Conservation (phyloP, 2,329 filamentous ascomycete genomes). For the Lecanoromycetidae sp. region DNA sequence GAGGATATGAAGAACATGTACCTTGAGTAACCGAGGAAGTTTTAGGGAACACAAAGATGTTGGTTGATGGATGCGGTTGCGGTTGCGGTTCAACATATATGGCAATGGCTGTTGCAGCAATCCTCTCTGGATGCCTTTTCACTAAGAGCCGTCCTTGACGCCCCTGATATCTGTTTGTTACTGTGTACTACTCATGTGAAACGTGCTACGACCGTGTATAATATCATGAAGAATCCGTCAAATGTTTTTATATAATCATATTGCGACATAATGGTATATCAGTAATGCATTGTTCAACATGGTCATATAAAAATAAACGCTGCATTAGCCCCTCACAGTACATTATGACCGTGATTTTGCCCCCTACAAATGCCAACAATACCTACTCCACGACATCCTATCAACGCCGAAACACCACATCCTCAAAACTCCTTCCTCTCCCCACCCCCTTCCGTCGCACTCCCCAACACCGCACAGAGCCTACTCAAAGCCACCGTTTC, state of each 20-base stretch:
- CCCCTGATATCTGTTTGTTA: not conserved
- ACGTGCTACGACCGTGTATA: not conserved
- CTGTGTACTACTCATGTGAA: not conserved
- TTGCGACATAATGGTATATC: not conserved
- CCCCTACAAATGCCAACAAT: not conserved
- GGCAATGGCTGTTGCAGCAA: not conserved
- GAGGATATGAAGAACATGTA: conserved; percentile 57
- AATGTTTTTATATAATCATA: not conserved
- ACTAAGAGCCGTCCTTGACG: no score
- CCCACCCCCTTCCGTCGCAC: conserved; percentile 50
- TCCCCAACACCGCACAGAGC: conserved; percentile 69
- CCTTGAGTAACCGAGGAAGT: no score
- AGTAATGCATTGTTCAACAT: not conserved
- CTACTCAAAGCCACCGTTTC: conserved; percentile 91
- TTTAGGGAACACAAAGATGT: not conserved
- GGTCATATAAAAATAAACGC: not conserved
- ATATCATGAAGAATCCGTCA: not conserved
- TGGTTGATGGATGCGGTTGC: not conserved
- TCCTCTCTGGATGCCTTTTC: not conserved
- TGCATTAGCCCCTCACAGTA: not conserved
- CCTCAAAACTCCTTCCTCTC: conserved; percentile 7
- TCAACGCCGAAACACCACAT: not conserved
- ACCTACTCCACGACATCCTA: not conserved
- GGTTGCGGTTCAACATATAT: not conserved
- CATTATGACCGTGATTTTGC: not conserved